Percentiles rank a stretch among this genome's conserved stretches.
Evolutionary conservation across 257 asterid genomes (phyloP).

Genomic region (Asclepias syriaca): DNA sequence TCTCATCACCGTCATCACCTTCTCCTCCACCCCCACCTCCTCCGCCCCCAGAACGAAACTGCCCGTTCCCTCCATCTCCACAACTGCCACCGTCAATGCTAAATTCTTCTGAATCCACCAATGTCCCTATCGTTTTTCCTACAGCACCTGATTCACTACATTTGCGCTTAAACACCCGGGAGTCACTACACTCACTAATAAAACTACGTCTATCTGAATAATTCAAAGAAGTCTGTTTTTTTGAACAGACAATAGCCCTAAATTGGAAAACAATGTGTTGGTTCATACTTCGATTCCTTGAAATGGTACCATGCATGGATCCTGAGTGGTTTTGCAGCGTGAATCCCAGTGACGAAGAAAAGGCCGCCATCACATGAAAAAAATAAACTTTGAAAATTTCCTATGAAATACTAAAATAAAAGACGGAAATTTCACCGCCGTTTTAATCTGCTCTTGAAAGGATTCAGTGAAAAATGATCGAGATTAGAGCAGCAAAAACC

Average conservation of each 20-base stretch:
- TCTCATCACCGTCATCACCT: constrained; percentile 41
- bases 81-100: constrained; percentile 39
- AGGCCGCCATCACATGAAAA: constrained; percentile 12
- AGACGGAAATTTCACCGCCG: not conserved
- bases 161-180: constrained; percentile 18
- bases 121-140: constrained; percentile 12
- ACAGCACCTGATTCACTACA: constrained; percentile 35
- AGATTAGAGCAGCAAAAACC: not conserved
- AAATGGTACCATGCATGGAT: not conserved
- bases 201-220: constrained; percentile 2
- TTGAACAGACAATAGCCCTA: constrained; percentile 6
- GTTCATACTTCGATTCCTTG: not conserved
- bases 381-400: not conserved
- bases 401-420: not conserved
- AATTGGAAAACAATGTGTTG: not conserved
- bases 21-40: constrained; percentile 46
- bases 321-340: constrained; percentile 9
- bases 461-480: not conserved
- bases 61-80: constrained; percentile 48
- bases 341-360: constrained; percentile 13
- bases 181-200: not conserved
- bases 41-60: constrained; percentile 41
- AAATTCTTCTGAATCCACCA: constrained; percentile 29
- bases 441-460: not conserved
- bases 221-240: constrained; percentile 5